Evolutionary conservation across 2,329 filamentous ascomycete species (phyloP).

Genomic region (Dendrostoma leiphaemia): DNA sequence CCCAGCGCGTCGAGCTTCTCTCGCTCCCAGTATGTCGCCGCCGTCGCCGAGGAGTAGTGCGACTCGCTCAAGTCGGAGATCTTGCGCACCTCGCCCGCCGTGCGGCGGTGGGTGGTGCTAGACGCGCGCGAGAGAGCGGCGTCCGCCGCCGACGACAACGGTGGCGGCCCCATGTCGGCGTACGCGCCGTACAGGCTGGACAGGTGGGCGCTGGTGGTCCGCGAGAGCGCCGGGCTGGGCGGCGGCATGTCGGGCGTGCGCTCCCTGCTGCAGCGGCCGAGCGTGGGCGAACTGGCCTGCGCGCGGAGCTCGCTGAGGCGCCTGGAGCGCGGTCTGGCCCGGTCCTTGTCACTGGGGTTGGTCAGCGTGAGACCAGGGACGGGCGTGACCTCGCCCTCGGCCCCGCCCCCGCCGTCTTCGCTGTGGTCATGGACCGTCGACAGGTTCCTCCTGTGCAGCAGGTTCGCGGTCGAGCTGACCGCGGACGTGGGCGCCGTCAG

Average conservation of each 20-base stretch:
- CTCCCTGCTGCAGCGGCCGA: slow-evolving; percentile 10
- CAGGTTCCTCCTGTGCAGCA: slow-evolving; percentile 15
- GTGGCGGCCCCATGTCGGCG: slow-evolving; percentile 22
- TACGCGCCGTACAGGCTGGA: slow-evolving; percentile 32
- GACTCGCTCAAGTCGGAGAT: slow-evolving; percentile 12
- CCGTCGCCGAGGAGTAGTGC: not conserved
- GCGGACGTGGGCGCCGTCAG: not conserved
- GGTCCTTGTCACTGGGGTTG: not conserved
- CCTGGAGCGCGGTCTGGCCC: not conserved
- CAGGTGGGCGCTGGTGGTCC: slow-evolving; percentile 22
- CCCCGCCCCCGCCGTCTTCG: not conserved
- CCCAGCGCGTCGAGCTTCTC: slow-evolving; percentile 9
- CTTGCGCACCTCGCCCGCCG: slow-evolving; percentile 16
- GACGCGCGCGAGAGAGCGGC: not conserved
- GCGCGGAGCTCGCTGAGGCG: slow-evolving; percentile 22
- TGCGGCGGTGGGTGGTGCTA: not conserved
- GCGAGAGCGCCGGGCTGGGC: slow-evolving; percentile 21
- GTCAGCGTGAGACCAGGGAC: not conserved
- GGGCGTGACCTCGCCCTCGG: not conserved
- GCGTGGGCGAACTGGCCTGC: slow-evolving; percentile 24
- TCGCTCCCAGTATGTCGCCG: slow-evolving; percentile 2
- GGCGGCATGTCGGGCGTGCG: slow-evolving; percentile 12
- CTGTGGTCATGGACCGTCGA: slow-evolving; percentile 20
- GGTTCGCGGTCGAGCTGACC: not conserved
- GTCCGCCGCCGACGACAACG: too few species aligned